Conservation (phyloP, 176 grass and related monocot species). For the Saccharum officinarum region DNA sequence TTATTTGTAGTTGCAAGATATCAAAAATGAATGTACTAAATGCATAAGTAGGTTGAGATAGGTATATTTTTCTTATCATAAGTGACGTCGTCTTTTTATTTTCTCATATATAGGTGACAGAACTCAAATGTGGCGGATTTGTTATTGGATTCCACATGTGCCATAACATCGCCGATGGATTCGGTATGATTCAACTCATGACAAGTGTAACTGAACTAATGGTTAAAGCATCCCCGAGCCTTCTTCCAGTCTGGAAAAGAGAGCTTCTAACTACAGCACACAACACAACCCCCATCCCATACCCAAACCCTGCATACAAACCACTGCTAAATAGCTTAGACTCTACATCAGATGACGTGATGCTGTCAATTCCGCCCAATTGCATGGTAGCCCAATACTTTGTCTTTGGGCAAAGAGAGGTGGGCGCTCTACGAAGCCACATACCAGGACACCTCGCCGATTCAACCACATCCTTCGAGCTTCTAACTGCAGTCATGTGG, state of each 20-base stretch:
- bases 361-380: slow-evolving; percentile 23
- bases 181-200: slow-evolving; percentile 42
- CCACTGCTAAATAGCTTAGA: not conserved
- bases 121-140: slow-evolving; percentile 47
- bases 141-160: slow-evolving; percentile 42
- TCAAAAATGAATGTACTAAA: not conserved
- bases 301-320: not conserved
- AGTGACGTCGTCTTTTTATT: not conserved
- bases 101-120: slow-evolving; percentile 26
- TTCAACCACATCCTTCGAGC: slow-evolving; percentile 15
- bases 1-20: not conserved
- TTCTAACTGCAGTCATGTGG: slow-evolving; percentile 37
- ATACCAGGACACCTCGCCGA: not conserved
- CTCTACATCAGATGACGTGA: not conserved
- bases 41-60: too few relatives aligned
- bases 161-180: slow-evolving; percentile 45
- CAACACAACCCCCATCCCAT: not conserved
- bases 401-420: slow-evolving; percentile 27
- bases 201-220: slow-evolving; percentile 35
- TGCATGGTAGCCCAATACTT: slow-evolving; percentile 32
- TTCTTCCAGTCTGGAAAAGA: slow-evolving; percentile 43
- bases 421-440: not conserved
- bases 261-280: slow-evolving; percentile 26
- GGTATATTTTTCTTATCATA: not conserved
- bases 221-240: slow-evolving; percentile 8